Conservation (phyloP, 495 filamentous ascomycete species). For the Hypomontagnella submonticulosa region DNA sequence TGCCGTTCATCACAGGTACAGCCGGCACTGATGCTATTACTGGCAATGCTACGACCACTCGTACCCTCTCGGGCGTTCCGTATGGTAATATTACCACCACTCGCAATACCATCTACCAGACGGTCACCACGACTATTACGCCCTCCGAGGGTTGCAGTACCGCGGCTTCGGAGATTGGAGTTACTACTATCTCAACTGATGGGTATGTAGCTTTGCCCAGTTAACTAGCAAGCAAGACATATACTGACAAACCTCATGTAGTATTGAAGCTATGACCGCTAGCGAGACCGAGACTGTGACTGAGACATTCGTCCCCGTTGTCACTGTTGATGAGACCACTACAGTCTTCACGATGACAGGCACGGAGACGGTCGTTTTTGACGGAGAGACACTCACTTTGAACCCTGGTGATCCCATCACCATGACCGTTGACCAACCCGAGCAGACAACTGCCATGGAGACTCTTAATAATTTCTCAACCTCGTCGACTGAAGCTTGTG, state of each 20-base stretch:
- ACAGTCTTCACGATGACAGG: constrained; percentile 6
- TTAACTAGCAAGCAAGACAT: background rate
- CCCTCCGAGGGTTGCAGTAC: constrained; percentile 27
- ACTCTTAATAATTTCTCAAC: background rate
- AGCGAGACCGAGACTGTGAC: constrained; percentile 33
- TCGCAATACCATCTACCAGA: constrained; percentile 16
- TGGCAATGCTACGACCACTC: constrained; percentile 6
- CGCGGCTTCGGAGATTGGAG: constrained; percentile 1
- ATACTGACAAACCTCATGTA: constrained; percentile 19
- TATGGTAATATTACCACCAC: background rate
- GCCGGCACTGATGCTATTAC: constrained; percentile 26
- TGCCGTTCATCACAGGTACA: constrained; percentile 16
- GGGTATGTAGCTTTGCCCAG: constrained; percentile 24
- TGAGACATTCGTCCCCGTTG: constrained; percentile 18
- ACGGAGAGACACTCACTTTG: background rate
- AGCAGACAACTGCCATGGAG: constrained; percentile 11
- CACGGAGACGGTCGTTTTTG: background rate
- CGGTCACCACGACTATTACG: constrained; percentile 22
- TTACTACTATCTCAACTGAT: constrained; percentile 10
- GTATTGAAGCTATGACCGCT: constrained; percentile 17
- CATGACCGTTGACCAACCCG: constrained; percentile 15
- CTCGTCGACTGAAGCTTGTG: constrained; percentile 17
- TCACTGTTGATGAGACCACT: constrained; percentile 27
- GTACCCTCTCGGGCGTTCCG: background rate
- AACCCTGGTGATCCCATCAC: constrained; percentile 11